These are phyloP conservation scores for Microdochium bolleyi DNA, from an alignment of 2,329 filamentous ascomycete species.

Conservation along the genomic window DNA sequence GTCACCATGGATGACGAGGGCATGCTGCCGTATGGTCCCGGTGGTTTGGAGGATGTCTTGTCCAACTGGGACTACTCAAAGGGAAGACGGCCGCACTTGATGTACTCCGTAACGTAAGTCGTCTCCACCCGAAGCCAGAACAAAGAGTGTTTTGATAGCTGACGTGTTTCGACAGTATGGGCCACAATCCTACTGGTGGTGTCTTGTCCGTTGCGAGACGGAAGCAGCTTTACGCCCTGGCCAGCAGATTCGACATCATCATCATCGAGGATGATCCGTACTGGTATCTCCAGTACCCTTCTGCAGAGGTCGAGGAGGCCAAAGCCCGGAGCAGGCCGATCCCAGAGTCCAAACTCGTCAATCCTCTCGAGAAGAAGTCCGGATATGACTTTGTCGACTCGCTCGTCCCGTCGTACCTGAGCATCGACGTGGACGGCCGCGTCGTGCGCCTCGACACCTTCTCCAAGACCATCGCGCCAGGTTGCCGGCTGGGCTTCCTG, in stretches of 20 bases:
- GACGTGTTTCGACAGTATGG: constrained; percentile 45
- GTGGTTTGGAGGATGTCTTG: constrained; percentile 70
- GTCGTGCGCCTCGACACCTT: constrained; percentile 90
- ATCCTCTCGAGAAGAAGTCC: constrained; percentile 29
- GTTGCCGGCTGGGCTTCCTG: constrained; percentile 85
- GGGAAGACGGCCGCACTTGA: constrained; percentile 70
- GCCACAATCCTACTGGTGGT: constrained; percentile 81
- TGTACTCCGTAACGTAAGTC: constrained; percentile 85
- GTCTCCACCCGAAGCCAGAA: not conserved
- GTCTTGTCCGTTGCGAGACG: constrained; percentile 66
- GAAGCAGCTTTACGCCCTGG: constrained; percentile 72
- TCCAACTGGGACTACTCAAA: constrained; percentile 71
- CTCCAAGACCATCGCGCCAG: constrained; percentile 86
- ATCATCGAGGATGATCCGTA: constrained; percentile 95
- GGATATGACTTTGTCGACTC: constrained; percentile 77
- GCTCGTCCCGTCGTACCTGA: constrained; percentile 74
- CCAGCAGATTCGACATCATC: constrained; percentile 77
- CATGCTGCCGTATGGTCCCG: constrained; percentile 66
- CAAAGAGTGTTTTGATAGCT: not conserved
- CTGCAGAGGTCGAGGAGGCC: constrained; percentile 47
- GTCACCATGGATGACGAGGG: constrained; percentile 73
- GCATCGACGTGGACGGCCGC: constrained; percentile 74
- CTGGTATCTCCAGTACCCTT: constrained; percentile 88
- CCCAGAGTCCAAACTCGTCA: constrained; percentile 21
- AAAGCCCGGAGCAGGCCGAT: constrained; percentile 32